phyloP scores from a whole-genome alignment of 345 rosid genomes.

The Anastatica hierochuntica region DNA sequence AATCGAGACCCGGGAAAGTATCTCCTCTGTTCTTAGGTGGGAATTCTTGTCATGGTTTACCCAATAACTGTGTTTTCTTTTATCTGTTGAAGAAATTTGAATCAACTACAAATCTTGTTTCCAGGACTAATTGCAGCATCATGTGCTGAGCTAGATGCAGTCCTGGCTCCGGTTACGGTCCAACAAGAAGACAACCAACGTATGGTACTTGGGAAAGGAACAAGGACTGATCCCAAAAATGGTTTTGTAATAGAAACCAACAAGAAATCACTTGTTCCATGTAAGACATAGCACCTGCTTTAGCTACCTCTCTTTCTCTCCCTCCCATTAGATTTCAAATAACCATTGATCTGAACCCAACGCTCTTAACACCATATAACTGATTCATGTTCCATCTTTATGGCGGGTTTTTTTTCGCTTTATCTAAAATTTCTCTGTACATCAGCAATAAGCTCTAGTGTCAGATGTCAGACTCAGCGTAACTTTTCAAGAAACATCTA shows the following conservation, averaged over 20 bases:
- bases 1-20: constrained; percentile 89
- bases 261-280: constrained; percentile 33
- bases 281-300: constrained; percentile 38
- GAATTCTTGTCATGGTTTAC: too few relatives aligned
- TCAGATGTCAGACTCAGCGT: background rate
- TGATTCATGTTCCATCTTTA: background rate
- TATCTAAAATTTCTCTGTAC: background rate
- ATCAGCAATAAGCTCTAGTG: background rate
- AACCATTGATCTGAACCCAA: too few relatives aligned
- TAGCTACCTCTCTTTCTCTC: constrained; percentile 35
- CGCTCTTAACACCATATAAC: too few relatives aligned
- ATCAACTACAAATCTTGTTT: background rate
- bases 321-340: too few relatives aligned
- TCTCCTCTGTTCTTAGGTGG: constrained; percentile 84
- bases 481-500: background rate
- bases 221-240: constrained; percentile 8
- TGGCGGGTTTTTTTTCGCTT: too few relatives aligned
- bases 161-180: constrained; percentile 23
- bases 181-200: constrained; percentile 22
- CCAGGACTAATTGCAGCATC: constrained; percentile 87
- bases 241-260: constrained; percentile 37
- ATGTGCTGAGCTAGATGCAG: constrained; percentile 45
- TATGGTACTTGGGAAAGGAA: too few relatives aligned
- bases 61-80: too few relatives aligned
- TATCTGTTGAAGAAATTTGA: background rate